phyloP scores from a whole-genome alignment of 257 asterid genomes.

The Salvia miltiorrhiza region DNA sequence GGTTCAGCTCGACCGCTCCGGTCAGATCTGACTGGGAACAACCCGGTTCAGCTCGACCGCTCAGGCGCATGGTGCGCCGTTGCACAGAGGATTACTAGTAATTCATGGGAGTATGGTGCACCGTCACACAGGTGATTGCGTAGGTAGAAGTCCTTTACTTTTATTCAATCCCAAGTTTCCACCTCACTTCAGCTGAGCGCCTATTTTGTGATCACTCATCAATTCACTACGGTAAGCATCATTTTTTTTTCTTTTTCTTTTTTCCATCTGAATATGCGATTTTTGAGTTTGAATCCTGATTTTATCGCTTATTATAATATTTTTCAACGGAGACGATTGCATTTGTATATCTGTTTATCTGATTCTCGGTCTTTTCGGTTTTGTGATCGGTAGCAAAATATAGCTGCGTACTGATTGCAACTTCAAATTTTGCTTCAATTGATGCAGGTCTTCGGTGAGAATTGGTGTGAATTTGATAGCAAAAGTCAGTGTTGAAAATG shows the following conservation, averaged over 20 bases:
- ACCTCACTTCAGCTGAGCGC: constrained; percentile 12
- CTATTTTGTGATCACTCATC: neutral
- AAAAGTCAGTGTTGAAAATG: constrained; percentile 18
- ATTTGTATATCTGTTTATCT: neutral
- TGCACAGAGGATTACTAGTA: no score
- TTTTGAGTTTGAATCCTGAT: neutral
- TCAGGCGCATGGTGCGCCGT: no score
- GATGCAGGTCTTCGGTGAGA: constrained; percentile 23
- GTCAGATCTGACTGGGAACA: no score
- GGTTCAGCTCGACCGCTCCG: no score
- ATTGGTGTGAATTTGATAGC: constrained; percentile 13
- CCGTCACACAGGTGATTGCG: constrained; percentile 13
- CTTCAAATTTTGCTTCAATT: neutral
- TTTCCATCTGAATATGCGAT: neutral
- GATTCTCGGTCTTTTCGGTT: neutral
- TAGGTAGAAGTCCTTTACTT: neutral
- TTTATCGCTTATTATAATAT: neutral
- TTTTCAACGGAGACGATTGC: neutral
- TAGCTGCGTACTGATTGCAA: neutral
- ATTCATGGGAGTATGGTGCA: neutral
- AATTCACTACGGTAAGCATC: neutral
- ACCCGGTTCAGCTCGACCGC: no score
- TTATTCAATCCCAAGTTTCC: neutral
- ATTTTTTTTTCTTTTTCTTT: neutral
- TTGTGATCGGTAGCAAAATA: neutral